Conservation (phyloP, 2,329 filamentous ascomycete species). For the Ascochyta pisi region DNA sequence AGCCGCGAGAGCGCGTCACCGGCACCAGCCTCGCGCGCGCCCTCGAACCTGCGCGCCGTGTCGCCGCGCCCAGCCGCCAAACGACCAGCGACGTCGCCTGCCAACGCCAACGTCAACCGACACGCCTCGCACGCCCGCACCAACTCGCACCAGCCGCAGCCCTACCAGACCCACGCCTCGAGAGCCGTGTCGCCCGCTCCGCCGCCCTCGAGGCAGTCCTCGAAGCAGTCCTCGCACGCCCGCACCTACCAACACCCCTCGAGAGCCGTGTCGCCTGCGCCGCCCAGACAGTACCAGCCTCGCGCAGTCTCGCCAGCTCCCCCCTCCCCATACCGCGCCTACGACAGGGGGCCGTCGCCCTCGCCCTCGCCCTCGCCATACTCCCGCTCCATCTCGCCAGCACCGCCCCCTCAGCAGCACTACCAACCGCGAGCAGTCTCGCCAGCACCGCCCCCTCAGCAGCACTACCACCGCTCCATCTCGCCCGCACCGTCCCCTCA, state of each 20-base stretch:
- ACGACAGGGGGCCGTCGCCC: conserved; percentile 30
- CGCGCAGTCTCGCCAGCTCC: conserved; percentile 39
- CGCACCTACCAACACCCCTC: conserved; percentile 27
- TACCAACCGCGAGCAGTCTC: conserved; percentile 35
- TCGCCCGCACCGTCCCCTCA: conserved; percentile 32
- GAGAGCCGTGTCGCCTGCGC: conserved; percentile 38
- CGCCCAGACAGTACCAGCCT: conserved; percentile 27
- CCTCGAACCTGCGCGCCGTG: conserved; percentile 46
- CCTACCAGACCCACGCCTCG: conserved; percentile 23
- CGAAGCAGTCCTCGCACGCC: background rate
- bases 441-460: conserved; percentile 34
- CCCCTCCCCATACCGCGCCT: conserved; percentile 31
- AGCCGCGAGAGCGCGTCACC: conserved; percentile 42
- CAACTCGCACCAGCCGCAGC: conserved; percentile 37
- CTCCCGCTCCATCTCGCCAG: conserved; percentile 33
- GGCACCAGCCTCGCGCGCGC: conserved; percentile 26
- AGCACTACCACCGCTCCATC: conserved; percentile 26
- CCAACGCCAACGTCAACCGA: conserved; percentile 41
- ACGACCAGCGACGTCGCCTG: conserved; percentile 49
- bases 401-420: conserved; percentile 31
- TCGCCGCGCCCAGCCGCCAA: conserved; percentile 50
- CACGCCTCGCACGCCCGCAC: conserved; percentile 34
- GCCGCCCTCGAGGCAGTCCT: conserved; percentile 24
- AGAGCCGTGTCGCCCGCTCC: conserved; percentile 37
- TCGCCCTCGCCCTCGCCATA: conserved; percentile 1